Percentiles rank a stretch among this genome's conserved stretches.
Conservation (phyloP, 2,329 filamentous ascomycete genomes). For the Alternaria panax region DNA sequence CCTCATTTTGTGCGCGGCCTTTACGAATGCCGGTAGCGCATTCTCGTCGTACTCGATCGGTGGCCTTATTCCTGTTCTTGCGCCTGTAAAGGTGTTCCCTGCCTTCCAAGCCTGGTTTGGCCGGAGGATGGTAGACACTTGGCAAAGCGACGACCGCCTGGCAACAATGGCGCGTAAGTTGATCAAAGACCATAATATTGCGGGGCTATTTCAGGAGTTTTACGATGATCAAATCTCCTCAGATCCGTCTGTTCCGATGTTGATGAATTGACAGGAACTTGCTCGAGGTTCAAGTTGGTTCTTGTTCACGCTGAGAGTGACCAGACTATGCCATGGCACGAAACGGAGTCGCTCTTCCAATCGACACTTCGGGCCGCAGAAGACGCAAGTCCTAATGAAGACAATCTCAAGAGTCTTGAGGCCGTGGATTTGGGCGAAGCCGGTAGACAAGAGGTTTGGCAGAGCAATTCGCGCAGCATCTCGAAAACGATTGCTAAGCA, state of each 20-base stretch:
- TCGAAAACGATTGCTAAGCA: slow-evolving; percentile 48
- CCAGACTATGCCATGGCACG: slow-evolving; percentile 46
- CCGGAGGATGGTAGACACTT: slow-evolving; percentile 75
- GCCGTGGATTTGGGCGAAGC: slow-evolving; percentile 45
- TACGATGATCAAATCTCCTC: background rate
- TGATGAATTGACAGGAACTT: slow-evolving; percentile 18
- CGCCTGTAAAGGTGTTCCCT: slow-evolving; percentile 73
- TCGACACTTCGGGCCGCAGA: slow-evolving; percentile 37
- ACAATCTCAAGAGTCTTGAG: slow-evolving; percentile 23
- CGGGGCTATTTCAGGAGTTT: background rate
- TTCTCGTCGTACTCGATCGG: slow-evolving; percentile 79
- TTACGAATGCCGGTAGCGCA: slow-evolving; percentile 76
- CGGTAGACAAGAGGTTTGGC: slow-evolving; percentile 44
- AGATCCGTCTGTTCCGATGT: slow-evolving; percentile 2
- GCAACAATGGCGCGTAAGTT: slow-evolving; percentile 59
- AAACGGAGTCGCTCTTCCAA: slow-evolving; percentile 44
- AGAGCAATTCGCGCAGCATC: slow-evolving; percentile 31
- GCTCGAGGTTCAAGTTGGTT: slow-evolving; percentile 35
- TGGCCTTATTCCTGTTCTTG: slow-evolving; percentile 77
- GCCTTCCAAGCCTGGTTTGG: slow-evolving; percentile 69
- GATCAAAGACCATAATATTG: background rate
- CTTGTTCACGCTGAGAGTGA: slow-evolving; percentile 48
- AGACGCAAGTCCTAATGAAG: slow-evolving; percentile 18
- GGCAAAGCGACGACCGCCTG: slow-evolving; percentile 75
- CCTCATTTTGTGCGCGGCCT: slow-evolving; percentile 79